Base-by-base conservation (phyloP, 2,329 filamentous ascomycete genomes). In the Thelonectria rubi region DNA sequence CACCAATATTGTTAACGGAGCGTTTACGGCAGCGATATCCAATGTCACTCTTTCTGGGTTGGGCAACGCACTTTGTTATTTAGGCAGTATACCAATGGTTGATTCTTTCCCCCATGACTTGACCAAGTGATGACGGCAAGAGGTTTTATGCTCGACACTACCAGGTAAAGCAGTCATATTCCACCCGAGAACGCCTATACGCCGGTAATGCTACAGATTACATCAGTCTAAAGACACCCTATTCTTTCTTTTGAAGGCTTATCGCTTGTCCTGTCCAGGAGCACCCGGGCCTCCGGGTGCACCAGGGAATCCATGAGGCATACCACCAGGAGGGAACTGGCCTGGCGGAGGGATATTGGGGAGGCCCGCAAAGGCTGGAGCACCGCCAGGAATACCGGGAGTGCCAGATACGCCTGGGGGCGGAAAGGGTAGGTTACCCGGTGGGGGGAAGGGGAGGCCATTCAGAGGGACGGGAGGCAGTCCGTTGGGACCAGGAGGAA, bases 401-500 rank as follows among this genome's bases (percentile, higher is more conserved):
- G 73, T 67, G n/a, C 67, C 42, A 60, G 73, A 59, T 63, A 66
- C 68, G 39, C 76, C 75, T 1, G 79, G 74, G 21, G 79, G 77
- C 9, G 80, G 80, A 49, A 82, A 81, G 30, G 69, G 69, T 26
- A 72, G 67, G 21, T 66, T 66, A 1, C 69, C 69, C 3, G 69
- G 67, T 14, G 67, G 69, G 32, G 69, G 69, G 46, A 71, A 71
- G 3, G 80, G 80, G 46, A 82, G 76, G 20, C 76, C 76, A 46
- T 76, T 78, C 5, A 76, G 78, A 32, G 75, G 72, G 62, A 81
- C 77, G 14, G 76, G 75, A 10, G 78, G 77, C 72, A 82, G 78
- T 65, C 84, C 84, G 68, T 74, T 78, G 37, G 74, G 72, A 9
- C 76, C 76, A 2, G 80, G 75, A 12, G 80, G 76, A 71, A 83